phyloP scores from a whole-genome alignment of 2,329 filamentous ascomycete species.

The Monosporascus sp. region DNA sequence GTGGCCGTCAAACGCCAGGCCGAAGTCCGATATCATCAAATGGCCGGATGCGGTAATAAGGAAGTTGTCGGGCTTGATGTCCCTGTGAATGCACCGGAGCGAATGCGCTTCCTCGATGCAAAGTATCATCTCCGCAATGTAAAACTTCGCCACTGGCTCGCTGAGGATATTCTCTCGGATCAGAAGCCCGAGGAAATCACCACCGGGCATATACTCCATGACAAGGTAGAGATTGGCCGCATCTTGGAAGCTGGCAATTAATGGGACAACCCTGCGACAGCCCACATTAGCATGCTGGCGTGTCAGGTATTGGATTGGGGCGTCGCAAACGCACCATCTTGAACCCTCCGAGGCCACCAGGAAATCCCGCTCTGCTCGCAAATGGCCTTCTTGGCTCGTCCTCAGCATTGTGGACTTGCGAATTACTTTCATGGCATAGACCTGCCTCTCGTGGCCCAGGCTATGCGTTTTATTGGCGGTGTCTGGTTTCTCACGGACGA shows the following conservation, averaged over 20 bases:
- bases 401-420: slow-evolving; percentile 89
- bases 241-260: slow-evolving; percentile 88
- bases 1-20: slow-evolving; percentile 89
- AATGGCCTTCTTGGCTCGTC: slow-evolving; percentile 85
- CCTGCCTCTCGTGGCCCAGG: slow-evolving; percentile 40
- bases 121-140: slow-evolving; percentile 91
- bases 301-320: not conserved
- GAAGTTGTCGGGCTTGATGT: slow-evolving; percentile 97
- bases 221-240: slow-evolving; percentile 79
- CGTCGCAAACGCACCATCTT: slow-evolving; percentile 51
- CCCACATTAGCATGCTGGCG: slow-evolving; percentile 7
- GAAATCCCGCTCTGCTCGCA: slow-evolving; percentile 88
- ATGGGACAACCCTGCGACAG: slow-evolving; percentile 65
- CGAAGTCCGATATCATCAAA: slow-evolving; percentile 93
- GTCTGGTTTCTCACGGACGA: slow-evolving; percentile 66
- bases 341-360: slow-evolving; percentile 85
- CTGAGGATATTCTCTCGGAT: slow-evolving; percentile 79
- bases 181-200: slow-evolving; percentile 84
- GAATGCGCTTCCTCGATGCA: slow-evolving; percentile 90
- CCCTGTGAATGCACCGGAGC: slow-evolving; percentile 86
- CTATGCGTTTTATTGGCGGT: slow-evolving; percentile 18
- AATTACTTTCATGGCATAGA: slow-evolving; percentile 97
- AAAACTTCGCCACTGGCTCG: slow-evolving; percentile 76
- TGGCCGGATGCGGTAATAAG: slow-evolving; percentile 84
- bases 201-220: slow-evolving; percentile 98